Conservation (phyloP, 2,329 filamentous ascomycete species). For the Aspergillus felis region DNA sequence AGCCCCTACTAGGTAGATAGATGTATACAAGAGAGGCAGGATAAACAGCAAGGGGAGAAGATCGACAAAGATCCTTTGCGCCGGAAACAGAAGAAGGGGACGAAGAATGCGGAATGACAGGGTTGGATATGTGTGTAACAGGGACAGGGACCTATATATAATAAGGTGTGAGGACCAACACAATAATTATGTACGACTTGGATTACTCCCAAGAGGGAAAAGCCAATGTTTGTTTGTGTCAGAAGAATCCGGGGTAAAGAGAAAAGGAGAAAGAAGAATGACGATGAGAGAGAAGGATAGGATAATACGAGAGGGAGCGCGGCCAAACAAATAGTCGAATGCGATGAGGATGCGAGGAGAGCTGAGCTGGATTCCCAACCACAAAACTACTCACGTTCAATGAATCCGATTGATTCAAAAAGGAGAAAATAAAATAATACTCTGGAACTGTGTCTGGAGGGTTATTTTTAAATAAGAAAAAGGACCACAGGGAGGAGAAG, state of each 20-base stretch:
- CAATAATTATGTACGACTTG: background rate
- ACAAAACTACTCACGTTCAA: background rate
- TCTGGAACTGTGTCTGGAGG: background rate
- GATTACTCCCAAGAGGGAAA: background rate
- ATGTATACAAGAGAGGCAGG: background rate
- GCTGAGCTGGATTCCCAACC: background rate
- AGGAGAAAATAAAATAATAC: background rate
- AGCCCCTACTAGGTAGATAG: background rate
- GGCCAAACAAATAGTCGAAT: background rate
- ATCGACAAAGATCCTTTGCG: background rate
- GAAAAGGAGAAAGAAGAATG: background rate
- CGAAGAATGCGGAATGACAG: background rate
- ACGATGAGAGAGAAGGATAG: background rate
- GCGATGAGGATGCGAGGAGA: background rate
- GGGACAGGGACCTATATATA: background rate
- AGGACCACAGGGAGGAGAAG: background rate
- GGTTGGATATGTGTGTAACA: background rate
- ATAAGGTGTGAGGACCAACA: background rate
- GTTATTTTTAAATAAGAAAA: background rate
- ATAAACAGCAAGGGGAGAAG: background rate
- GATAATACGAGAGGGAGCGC: background rate
- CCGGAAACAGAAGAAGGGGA: background rate
- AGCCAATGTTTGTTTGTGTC: slow-evolving; percentile 1
- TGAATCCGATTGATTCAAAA: background rate
- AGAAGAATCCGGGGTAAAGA: slow-evolving; percentile 12